Evolutionary conservation across 2,329 filamentous ascomycete species (phyloP).

Genomic region (Hansfordia pulvinata): DNA sequence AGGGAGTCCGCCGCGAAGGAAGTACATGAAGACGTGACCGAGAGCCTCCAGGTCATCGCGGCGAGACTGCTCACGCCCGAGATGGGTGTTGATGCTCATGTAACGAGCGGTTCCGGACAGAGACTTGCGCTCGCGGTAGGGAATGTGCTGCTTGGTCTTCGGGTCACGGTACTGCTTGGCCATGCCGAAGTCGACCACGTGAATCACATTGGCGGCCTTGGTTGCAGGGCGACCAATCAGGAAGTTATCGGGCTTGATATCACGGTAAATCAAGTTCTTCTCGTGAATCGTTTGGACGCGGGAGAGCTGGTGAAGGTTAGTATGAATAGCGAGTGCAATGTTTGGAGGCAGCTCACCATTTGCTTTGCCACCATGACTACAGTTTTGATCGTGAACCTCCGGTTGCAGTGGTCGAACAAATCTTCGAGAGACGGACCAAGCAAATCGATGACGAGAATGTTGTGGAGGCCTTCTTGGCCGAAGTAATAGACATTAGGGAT

Average conservation of each 20-base stretch:
- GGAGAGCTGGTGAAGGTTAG: constrained; percentile 49
- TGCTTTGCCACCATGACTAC: constrained; percentile 99
- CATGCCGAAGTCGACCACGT: constrained; percentile 99
- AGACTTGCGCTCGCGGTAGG: constrained; percentile 92
- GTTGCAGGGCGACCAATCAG: constrained; percentile 84
- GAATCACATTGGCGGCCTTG: constrained; percentile 94
- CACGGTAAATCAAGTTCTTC: constrained; percentile 97
- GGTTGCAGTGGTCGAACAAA: constrained; percentile 92
- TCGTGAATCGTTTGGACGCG: constrained; percentile 91
- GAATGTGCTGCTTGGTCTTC: constrained; percentile 98
- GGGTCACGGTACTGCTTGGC: constrained; percentile 98
- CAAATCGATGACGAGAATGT: constrained; percentile 95
- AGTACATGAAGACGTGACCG: constrained; percentile 65
- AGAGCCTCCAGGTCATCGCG: constrained; percentile 89
- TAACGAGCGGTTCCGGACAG: constrained; percentile 93
- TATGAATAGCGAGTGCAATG: constrained; percentile 1
- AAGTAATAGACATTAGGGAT: constrained; percentile 99
- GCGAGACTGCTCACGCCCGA: constrained; percentile 90
- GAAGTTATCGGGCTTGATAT: constrained; percentile 99
- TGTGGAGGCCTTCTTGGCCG: constrained; percentile 94
- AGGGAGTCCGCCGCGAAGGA: constrained; percentile 55
- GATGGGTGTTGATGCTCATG: constrained; percentile 99
- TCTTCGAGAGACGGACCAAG: constrained; percentile 92
- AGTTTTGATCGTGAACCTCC: constrained; percentile 91
- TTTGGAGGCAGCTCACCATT: constrained; percentile 49